Conservation (phyloP, 768 basidiomycete genomes). For the Boletellus ananiceps region DNA sequence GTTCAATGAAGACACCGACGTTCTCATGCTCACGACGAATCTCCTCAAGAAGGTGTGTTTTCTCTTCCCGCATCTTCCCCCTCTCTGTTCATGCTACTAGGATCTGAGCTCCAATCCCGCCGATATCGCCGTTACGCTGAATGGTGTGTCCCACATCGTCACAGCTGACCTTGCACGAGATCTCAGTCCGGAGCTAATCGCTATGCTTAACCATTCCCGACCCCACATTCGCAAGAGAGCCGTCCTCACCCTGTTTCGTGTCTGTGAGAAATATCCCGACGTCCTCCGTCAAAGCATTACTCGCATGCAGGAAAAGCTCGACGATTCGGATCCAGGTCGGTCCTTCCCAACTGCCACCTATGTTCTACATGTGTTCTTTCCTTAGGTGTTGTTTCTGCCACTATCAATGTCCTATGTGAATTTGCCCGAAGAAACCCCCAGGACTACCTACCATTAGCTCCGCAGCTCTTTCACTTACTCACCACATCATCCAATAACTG, state of each 20-base stretch:
- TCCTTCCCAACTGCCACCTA: neutral
- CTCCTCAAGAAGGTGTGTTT: slow-evolving; percentile 80
- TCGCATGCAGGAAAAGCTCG: slow-evolving; percentile 73
- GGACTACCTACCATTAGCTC: slow-evolving; percentile 83
- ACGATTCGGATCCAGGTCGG: slow-evolving; percentile 69
- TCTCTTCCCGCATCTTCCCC: neutral
- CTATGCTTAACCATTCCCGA: slow-evolving; percentile 87
- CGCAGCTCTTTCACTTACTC: slow-evolving; percentile 87
- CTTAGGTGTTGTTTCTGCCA: slow-evolving; percentile 86
- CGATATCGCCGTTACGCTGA: slow-evolving; percentile 72
- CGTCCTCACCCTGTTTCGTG: slow-evolving; percentile 76
- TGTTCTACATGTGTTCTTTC: neutral
- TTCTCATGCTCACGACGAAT: slow-evolving; percentile 96
- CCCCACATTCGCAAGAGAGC: slow-evolving; percentile 89
- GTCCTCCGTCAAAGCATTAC: slow-evolving; percentile 59
- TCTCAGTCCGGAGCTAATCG: slow-evolving; percentile 76
- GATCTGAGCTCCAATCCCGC: slow-evolving; percentile 74
- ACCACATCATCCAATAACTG: slow-evolving; percentile 97
- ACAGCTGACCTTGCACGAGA: slow-evolving; percentile 90
- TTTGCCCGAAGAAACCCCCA: slow-evolving; percentile 74
- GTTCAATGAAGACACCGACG: slow-evolving; percentile 91
- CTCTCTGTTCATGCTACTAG: slow-evolving; percentile 36
- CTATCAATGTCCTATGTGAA: slow-evolving; percentile 93
- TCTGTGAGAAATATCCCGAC: slow-evolving; percentile 80
- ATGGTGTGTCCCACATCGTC: slow-evolving; percentile 80